These are phyloP conservation scores for Diaporthe citri DNA, from an alignment of 2,329 filamentous ascomycete genomes.

Conservation along the genomic window DNA sequence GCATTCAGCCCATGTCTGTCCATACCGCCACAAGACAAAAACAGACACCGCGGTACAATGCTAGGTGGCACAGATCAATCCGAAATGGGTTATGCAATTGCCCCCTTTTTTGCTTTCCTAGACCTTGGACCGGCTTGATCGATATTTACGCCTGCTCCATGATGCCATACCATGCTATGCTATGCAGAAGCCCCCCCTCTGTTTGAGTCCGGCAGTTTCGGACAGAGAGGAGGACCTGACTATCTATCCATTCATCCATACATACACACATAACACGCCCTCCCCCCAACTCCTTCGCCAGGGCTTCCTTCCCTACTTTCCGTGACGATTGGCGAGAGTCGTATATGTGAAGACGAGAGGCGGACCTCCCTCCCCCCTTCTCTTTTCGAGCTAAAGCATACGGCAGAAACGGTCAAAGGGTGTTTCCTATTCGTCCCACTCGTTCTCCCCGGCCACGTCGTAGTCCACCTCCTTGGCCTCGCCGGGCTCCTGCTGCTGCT, in stretches of 20 bases:
- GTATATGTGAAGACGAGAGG: too few species aligned
- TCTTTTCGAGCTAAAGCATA: not conserved
- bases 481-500: constrained; percentile 39
- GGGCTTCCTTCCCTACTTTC: too few species aligned
- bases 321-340: not conserved
- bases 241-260: not conserved
- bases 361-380: not conserved
- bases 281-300: too few species aligned
- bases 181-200: not conserved
- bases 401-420: too few species aligned
- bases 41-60: not conserved
- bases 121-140: not conserved
- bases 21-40: not conserved
- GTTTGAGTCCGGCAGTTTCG: not conserved
- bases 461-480: constrained; percentile 58
- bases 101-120: not conserved
- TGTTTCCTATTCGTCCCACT: constrained; percentile 51
- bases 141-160: not conserved
- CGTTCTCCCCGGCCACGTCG: constrained; percentile 65
- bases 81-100: not conserved
- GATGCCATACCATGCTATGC: not conserved
- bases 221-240: not conserved
- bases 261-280: not conserved
- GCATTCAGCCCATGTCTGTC: not conserved
- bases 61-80: not conserved